Percentiles rank a stretch among this genome's conserved stretches.
Conservation (phyloP, 2,329 filamentous ascomycete species). For the Diaporthe vexans region DNA sequence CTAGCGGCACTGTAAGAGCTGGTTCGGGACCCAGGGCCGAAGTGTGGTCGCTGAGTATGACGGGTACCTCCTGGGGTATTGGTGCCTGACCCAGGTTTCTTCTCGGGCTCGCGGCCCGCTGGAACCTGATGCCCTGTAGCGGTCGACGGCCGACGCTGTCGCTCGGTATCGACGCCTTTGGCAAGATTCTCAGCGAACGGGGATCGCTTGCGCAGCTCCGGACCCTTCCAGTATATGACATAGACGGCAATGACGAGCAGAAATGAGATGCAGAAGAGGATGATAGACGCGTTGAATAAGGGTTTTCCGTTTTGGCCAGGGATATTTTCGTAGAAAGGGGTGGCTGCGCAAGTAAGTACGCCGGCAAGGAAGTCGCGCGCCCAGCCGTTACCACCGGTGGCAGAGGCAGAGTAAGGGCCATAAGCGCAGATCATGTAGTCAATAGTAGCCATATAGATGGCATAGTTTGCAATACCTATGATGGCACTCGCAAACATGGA, state of each 20-base stretch:
- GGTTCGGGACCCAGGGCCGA: constrained; percentile 37
- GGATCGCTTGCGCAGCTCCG: constrained; percentile 70
- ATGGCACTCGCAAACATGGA: constrained; percentile 75
- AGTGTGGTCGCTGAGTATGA: constrained; percentile 27
- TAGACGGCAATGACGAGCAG: constrained; percentile 75
- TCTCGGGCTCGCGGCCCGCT: constrained; percentile 8
- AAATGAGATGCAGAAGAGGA: constrained; percentile 73
- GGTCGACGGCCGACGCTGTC: neutral
- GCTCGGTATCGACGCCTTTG: constrained; percentile 45
- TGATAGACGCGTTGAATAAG: constrained; percentile 68
- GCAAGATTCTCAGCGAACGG: constrained; percentile 76
- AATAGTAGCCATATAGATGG: constrained; percentile 81
- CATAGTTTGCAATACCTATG: constrained; percentile 77
- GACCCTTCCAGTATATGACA: constrained; percentile 76
- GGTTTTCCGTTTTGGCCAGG: constrained; percentile 55
- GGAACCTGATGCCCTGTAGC: neutral
- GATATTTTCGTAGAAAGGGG: constrained; percentile 74
- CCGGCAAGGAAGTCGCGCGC: constrained; percentile 81
- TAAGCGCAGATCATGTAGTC: constrained; percentile 85
- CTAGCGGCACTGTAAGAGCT: constrained; percentile 38
- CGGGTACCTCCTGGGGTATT: neutral
- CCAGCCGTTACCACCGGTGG: constrained; percentile 83
- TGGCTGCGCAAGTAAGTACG: constrained; percentile 76
- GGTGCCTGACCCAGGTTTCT: constrained; percentile 11
- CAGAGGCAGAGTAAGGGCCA: constrained; percentile 79